A percentile compares a stretch with the other conserved stretches of the same genome.
Conservation (phyloP, 2,329 filamentous ascomycete species). For the Didymella exigua region DNA sequence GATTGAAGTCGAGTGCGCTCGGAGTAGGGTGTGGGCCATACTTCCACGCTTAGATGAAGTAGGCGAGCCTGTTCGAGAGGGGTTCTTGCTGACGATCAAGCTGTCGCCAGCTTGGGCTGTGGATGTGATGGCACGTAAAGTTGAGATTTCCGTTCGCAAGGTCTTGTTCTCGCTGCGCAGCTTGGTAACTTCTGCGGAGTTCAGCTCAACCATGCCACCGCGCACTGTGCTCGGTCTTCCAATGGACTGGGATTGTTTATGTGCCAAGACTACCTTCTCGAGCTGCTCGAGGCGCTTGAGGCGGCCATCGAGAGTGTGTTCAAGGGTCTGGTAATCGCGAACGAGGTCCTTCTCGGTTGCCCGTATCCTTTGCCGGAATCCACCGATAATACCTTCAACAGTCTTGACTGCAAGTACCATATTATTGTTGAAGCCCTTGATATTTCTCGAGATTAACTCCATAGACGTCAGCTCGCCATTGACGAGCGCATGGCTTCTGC, state of each 20-base stretch:
- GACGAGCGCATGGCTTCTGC: conserved; percentile 84
- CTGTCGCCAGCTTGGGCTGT: conserved; percentile 33
- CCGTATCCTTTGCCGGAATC: conserved; percentile 80
- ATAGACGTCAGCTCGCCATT: conserved; percentile 85
- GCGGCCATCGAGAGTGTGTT: conserved; percentile 77
- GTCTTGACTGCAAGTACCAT: conserved; percentile 84
- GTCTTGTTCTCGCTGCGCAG: conserved; percentile 65
- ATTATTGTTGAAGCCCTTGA: conserved; percentile 89
- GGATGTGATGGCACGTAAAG: conserved; percentile 59
- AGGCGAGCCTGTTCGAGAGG: conserved; percentile 36
- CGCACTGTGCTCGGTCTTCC: conserved; percentile 48
- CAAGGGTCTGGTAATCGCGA: conserved; percentile 86
- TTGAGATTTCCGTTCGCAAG: conserved; percentile 67
- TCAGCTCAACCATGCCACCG: conserved; percentile 48
- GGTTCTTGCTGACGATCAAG: conserved; percentile 31
- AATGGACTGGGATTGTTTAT: conserved; percentile 47
- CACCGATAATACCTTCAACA: conserved; percentile 77
- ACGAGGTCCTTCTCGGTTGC: conserved; percentile 87
- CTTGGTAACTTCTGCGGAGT: conserved; percentile 61
- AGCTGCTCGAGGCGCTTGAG: conserved; percentile 86
- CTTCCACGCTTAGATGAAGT: conserved; percentile 50
- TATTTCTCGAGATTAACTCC: conserved; percentile 82
- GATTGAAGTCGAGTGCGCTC: conserved; percentile 60
- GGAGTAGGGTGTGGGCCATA: conserved; percentile 58
- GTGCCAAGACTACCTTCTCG: conserved; percentile 70